These are phyloP conservation scores for Mollisia scopiformis DNA, from an alignment of 2,329 filamentous ascomycete species.

Conservation along the genomic window DNA sequence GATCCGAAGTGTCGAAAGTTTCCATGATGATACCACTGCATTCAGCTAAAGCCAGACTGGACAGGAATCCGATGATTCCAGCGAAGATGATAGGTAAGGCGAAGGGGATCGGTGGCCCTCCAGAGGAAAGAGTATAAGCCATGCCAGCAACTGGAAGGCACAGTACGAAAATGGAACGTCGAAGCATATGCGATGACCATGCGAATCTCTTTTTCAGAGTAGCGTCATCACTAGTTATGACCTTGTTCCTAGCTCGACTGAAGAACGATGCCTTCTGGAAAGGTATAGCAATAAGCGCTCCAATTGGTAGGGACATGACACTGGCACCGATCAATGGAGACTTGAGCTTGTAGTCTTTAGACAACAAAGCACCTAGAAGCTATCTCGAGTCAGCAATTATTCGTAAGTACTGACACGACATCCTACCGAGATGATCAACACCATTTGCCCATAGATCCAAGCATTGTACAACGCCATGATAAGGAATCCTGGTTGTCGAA, in stretches of 20 bases:
- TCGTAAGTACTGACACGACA: conserved; percentile 5
- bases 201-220: conserved; percentile 64
- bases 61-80: conserved; percentile 68
- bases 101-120: conserved; percentile 61
- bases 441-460: conserved; percentile 79
- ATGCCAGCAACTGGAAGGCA: conserved; percentile 68
- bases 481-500: conserved; percentile 74
- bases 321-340: conserved; percentile 69
- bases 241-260: conserved; percentile 63
- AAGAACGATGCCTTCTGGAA: conserved; percentile 74
- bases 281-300: conserved; percentile 70
- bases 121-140: conserved; percentile 68
- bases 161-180: conserved; percentile 68
- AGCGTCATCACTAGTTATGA: conserved; percentile 66
- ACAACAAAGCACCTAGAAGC: conserved; percentile 71
- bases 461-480: conserved; percentile 72
- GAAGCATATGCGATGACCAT: conserved; percentile 74
- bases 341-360: conserved; percentile 65
- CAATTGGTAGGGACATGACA: conserved; percentile 67
- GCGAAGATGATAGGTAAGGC: conserved; percentile 70
- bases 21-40: conserved; percentile 81
- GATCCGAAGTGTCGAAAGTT: conserved; percentile 78
- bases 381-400: conserved; percentile 33
- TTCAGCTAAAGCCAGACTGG: conserved; percentile 74
- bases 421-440: conserved; percentile 70